These are phyloP conservation scores for Mycena pura DNA, from an alignment of 768 basidiomycete genomes.

Conservation along the genomic window DNA sequence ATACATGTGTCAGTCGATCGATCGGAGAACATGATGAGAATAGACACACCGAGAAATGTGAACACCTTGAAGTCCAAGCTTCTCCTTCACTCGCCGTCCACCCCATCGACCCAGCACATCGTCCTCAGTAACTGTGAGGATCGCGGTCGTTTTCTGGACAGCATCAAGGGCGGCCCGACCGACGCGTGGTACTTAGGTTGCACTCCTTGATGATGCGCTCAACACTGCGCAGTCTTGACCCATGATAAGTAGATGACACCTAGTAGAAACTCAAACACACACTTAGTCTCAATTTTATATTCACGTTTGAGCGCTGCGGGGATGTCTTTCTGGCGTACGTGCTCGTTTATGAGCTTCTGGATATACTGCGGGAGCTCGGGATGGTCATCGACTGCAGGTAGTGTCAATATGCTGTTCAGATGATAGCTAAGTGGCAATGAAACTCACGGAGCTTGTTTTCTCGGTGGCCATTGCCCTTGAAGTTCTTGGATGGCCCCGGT, in stretches of 20 bases:
- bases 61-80: not conserved
- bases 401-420: too few relatives aligned
- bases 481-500: too few relatives aligned
- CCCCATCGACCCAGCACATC: slow-evolving; percentile 11
- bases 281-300: not conserved
- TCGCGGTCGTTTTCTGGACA: not conserved
- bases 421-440: too few relatives aligned
- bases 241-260: not conserved
- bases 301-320: not conserved
- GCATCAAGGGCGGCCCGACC: slow-evolving; percentile 3
- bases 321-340: not conserved
- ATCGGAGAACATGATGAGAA: too few relatives aligned
- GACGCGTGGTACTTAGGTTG: not conserved
- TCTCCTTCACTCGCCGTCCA: slow-evolving; percentile 7
- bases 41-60: slow-evolving; percentile 2
- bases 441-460: too few relatives aligned
- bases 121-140: not conserved
- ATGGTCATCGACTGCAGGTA: not conserved
- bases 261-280: not conserved
- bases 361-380: slow-evolving; percentile 3
- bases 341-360: not conserved
- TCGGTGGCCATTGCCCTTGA: too few relatives aligned
- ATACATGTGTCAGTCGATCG: slow-evolving; percentile 6
- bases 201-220: not conserved
- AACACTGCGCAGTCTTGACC: not conserved